Base-by-base conservation (phyloP, 352 stramenopile species). In the Saprolegnia parasitica region DNA sequence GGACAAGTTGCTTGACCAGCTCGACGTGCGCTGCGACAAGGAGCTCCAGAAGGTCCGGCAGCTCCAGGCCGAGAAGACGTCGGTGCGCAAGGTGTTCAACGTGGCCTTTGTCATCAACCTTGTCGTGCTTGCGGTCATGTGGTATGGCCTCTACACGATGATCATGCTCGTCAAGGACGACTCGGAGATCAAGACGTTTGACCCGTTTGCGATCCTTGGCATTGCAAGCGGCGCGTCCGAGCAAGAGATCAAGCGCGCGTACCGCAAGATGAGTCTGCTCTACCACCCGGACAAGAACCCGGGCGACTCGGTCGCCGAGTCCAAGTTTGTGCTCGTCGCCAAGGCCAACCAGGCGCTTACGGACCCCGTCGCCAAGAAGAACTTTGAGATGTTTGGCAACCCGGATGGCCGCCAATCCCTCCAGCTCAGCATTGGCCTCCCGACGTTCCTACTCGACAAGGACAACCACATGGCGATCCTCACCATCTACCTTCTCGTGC, bases 301-400 rank as follows among this genome's bases (percentile, higher is more conserved):
- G 66, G 96, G 96, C 58, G 96, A 99, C 76, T 91, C 96, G 5
- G 84, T 95, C 10, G 96, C 96, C 0, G 96, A 99, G 79, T 95
- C 98, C 37, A 99, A 98, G 79, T 99, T 99, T 71, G 98, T 99
- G 90, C 97, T 98, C 71, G 93, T 99, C 5, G 92, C 95, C 20
- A 96, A 95, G 73, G 89, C 89, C 20, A 95, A 96, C 75, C 96
- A 98, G 75, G 91, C 97, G 11, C 81, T 99, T 23, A 99, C 97
- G 16, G 95, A 99, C 74, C 84, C 96, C 56, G 86, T 96, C 46
- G 94, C 97, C 40, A 98, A 98, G 78, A 89, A 97, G 64, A 99
- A 99, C 79, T 99, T 94, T 74, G 91, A 98, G 78, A 98, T 99
- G 78, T 99, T 91, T 71, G 97, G 97, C 72, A 99, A 99, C 79